A percentile compares a stretch with the other conserved stretches of the same genome.
Evolutionary conservation across 768 basidiomycete species (phyloP).

Genomic region (Tylopilus intermedius): DNA sequence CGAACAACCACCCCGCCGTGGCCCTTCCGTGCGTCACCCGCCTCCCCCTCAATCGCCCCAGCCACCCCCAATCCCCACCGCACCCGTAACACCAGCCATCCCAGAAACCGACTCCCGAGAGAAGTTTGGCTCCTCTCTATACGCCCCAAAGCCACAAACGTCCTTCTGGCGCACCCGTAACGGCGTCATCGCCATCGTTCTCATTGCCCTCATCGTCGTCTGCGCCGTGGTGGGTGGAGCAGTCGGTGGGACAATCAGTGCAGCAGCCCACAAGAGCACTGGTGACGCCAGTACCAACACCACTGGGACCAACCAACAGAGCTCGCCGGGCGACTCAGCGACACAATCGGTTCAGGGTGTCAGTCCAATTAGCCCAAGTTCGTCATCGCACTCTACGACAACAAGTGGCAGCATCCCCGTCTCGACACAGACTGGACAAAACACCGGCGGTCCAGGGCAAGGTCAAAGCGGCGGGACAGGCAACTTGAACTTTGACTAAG

Average conservation of each 20-base stretch:
- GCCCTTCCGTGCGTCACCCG: slow-evolving; percentile 16
- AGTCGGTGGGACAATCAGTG: slow-evolving; percentile 41
- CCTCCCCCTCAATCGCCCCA: slow-evolving; percentile 10
- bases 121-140: slow-evolving; percentile 3
- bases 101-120: slow-evolving; percentile 14
- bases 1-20: slow-evolving; percentile 23
- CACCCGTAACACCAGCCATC: slow-evolving; percentile 4
- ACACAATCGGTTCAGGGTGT: not conserved
- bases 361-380: not conserved
- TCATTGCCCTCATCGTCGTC: slow-evolving; percentile 39
- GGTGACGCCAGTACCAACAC: not conserved
- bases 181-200: slow-evolving; percentile 37
- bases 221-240: slow-evolving; percentile 55
- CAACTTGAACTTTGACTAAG: no score
- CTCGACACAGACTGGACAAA: not conserved
- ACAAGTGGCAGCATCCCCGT: no score
- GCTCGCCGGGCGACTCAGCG: not conserved
- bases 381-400: no score
- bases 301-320: not conserved
- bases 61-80: slow-evolving; percentile 9
- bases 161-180: slow-evolving; percentile 50
- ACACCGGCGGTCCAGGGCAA: not conserved
- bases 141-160: not conserved
- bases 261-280: not conserved
- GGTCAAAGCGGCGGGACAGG: no score